These are phyloP conservation scores for Penicillium waksmanii DNA, from an alignment of 495 filamentous ascomycete genomes.

Conservation along the genomic window DNA sequence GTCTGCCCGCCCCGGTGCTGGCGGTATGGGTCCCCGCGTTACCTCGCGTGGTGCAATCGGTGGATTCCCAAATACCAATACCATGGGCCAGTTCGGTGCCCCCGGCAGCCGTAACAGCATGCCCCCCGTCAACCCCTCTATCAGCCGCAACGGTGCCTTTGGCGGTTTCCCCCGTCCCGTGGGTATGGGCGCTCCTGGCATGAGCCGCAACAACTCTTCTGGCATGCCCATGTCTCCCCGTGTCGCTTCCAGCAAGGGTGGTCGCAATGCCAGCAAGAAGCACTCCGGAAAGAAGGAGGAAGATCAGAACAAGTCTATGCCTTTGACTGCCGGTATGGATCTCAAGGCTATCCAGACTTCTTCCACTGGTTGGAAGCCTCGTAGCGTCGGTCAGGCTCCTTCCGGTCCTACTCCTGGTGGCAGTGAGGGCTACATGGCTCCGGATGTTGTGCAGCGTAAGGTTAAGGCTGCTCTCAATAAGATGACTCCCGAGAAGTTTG, in stretches of 20 bases:
- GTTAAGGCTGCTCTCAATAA: constrained; percentile 98
- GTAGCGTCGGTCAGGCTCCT: constrained; percentile 58
- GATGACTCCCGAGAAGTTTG: constrained; percentile 99
- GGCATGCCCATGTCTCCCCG: constrained; percentile 59
- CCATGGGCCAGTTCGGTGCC: constrained; percentile 74
- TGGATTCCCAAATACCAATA: constrained; percentile 27
- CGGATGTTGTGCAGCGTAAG: constrained; percentile 95
- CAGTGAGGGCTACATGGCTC: constrained; percentile 66
- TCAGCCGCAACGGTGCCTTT: constrained; percentile 55
- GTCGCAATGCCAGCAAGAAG: constrained; percentile 61
- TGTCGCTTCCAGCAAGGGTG: constrained; percentile 53
- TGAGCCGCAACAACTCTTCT: constrained; percentile 60
- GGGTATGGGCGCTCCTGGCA: constrained; percentile 55
- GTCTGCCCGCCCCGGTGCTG: constrained; percentile 67
- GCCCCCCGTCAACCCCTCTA: constrained; percentile 70
- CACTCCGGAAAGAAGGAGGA: constrained; percentile 60
- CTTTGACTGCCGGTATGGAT: constrained; percentile 78
- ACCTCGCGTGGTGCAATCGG: constrained; percentile 26
- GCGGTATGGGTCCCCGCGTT: constrained; percentile 50
- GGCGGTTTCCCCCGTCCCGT: constrained; percentile 58
- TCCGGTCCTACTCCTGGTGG: constrained; percentile 59
- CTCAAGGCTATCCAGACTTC: constrained; percentile 77
- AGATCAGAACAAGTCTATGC: constrained; percentile 78
- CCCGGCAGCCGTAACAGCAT: constrained; percentile 50
- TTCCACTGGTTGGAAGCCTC: constrained; percentile 86